These are phyloP conservation scores for Lindgomyces ingoldianus DNA, from an alignment of 495 filamentous ascomycete genomes.

Conservation along the genomic window DNA sequence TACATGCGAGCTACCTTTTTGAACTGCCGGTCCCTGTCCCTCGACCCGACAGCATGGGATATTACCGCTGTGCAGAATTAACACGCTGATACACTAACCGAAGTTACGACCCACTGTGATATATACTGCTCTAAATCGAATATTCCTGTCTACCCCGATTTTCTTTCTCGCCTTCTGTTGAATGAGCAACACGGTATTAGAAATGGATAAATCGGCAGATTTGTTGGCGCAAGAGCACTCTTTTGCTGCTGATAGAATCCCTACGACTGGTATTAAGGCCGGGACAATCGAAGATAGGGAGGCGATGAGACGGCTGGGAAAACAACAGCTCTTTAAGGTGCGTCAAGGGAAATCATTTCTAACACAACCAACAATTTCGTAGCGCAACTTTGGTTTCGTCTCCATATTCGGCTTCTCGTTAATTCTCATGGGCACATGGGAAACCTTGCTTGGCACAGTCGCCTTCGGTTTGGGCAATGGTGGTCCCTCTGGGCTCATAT, in stretches of 20 bases:
- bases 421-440: conserved; percentile 2
- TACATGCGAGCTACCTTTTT: no score
- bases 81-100: no score
- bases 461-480: conserved; percentile 35
- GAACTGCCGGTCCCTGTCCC: neutral
- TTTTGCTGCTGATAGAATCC: neutral
- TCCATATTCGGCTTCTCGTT: conserved; percentile 6
- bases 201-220: neutral
- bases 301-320: conserved; percentile 20
- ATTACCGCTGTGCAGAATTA: neutral
- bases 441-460: neutral
- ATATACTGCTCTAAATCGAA: no score
- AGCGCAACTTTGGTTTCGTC: conserved; percentile 17
- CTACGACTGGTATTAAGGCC: conserved; percentile 1
- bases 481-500: conserved; percentile 39
- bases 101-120: no score
- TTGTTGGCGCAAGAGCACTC: neutral
- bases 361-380: neutral
- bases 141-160: no score
- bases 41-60: neutral
- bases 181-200: no score
- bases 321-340: conserved; percentile 13
- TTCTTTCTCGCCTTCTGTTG: no score
- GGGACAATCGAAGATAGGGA: conserved; percentile 11
- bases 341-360: neutral